Conservation (phyloP, 2,329 filamentous ascomycete species). For the Claviceps sp. region DNA sequence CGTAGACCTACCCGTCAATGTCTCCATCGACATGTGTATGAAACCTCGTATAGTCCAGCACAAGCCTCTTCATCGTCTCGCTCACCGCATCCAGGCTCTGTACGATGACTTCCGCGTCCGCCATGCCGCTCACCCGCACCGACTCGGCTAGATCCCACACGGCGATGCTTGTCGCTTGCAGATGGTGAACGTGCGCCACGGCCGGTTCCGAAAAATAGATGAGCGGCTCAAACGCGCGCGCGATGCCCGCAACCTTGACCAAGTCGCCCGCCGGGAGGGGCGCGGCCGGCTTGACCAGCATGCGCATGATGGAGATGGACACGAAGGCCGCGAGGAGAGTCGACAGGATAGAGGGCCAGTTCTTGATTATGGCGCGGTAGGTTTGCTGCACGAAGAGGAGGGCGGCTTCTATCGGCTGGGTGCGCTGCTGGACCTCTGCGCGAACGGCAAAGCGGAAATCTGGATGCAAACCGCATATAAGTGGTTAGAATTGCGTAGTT, state of each 20-base stretch:
- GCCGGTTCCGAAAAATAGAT: slow-evolving; percentile 92
- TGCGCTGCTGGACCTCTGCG: slow-evolving; percentile 77
- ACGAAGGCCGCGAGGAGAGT: slow-evolving; percentile 50
- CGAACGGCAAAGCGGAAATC: slow-evolving; percentile 80
- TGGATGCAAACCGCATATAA: slow-evolving; percentile 20
- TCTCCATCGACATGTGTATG: slow-evolving; percentile 90
- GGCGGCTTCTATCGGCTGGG: slow-evolving; percentile 66
- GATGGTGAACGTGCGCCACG: slow-evolving; percentile 68
- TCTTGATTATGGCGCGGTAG: slow-evolving; percentile 49
- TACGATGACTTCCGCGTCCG: slow-evolving; percentile 74
- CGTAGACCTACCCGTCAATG: slow-evolving; percentile 54
- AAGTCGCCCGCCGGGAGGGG: slow-evolving; percentile 44
- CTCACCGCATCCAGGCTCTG: slow-evolving; percentile 73
- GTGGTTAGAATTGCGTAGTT: too few relatives aligned
- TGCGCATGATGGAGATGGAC: slow-evolving; percentile 49
- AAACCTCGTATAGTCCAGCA: slow-evolving; percentile 77
- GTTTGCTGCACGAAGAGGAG: slow-evolving; percentile 49
- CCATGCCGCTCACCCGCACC: slow-evolving; percentile 80
- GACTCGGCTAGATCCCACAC: slow-evolving; percentile 93
- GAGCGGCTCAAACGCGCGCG: slow-evolving; percentile 82
- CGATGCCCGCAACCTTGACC: slow-evolving; percentile 79
- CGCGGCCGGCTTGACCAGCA: slow-evolving; percentile 54
- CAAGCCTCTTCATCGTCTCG: slow-evolving; percentile 71
- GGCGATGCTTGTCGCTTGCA: slow-evolving; percentile 83
- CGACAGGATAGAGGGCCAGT: slow-evolving; percentile 53